These are phyloP conservation scores for Corylus avellana DNA, from an alignment of 306 rosid species.

Conservation along the genomic window DNA sequence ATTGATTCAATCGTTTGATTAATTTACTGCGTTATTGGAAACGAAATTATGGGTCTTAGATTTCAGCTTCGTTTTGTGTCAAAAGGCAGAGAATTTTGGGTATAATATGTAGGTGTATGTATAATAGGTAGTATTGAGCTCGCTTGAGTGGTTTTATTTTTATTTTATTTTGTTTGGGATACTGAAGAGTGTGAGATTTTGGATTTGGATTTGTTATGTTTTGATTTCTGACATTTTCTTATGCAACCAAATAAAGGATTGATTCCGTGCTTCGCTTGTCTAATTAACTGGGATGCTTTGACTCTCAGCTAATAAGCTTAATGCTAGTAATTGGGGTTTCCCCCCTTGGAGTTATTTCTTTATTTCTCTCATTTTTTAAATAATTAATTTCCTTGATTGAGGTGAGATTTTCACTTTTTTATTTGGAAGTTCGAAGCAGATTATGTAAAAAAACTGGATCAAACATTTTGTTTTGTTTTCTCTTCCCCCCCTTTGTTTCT, in stretches of 20 bases:
- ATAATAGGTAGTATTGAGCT: not conserved
- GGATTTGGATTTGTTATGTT: not conserved
- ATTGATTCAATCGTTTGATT: not conserved
- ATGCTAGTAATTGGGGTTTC: not conserved
- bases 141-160: not conserved
- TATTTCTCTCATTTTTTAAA: not conserved
- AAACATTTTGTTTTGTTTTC: not conserved
- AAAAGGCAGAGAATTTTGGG: not conserved
- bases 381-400: not conserved
- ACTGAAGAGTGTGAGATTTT: not conserved
- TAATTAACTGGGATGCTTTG: not conserved
- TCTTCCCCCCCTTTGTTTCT: not conserved
- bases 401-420: not conserved
- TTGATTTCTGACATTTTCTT: not conserved
- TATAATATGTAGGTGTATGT: not conserved
- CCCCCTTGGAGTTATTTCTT: not conserved
- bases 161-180: not conserved
- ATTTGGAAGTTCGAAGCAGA: not conserved
- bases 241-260: not conserved
- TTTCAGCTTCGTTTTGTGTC: not conserved
- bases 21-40: constrained; percentile 1
- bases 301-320: not conserved
- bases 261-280: constrained; percentile 2
- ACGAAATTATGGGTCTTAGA: constrained; percentile 3
- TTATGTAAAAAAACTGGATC: not conserved